These are phyloP conservation scores for Mortierella sp. DNA, from an alignment of 371 early-diverging fungal genomes.

Conservation along the genomic window DNA sequence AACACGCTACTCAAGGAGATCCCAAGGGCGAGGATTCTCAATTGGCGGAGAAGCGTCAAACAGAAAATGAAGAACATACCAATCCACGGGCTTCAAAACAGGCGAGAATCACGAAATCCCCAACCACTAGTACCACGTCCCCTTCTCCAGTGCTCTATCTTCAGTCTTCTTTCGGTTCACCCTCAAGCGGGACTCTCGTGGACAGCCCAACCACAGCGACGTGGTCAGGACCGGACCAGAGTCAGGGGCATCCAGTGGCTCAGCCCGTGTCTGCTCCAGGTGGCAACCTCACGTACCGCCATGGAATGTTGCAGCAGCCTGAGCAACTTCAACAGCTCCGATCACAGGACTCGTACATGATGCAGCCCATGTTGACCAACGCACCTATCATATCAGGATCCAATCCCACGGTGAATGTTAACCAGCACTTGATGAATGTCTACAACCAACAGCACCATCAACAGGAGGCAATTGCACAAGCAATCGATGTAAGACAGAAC, in stretches of 20 bases:
- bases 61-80: constrained; percentile 11
- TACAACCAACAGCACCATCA: constrained; percentile 41
- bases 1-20: neutral
- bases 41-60: constrained; percentile 18
- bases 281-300: constrained; percentile 8
- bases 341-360: constrained; percentile 9
- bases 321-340: constrained; percentile 18
- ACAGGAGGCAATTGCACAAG: constrained; percentile 28
- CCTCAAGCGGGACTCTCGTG: neutral
- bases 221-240: constrained; percentile 11
- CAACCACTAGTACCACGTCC: neutral
- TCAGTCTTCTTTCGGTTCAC: neutral
- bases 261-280: neutral
- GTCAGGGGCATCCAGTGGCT: neutral
- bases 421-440: constrained; percentile 27
- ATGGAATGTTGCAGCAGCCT: constrained; percentile 12
- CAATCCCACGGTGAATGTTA: neutral
- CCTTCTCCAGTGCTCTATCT: neutral
- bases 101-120: constrained; percentile 9
- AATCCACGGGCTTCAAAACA: constrained; percentile 22
- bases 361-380: constrained; percentile 19
- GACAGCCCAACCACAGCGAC: neutral
- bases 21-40: neutral
- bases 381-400: neutral
- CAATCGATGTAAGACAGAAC: constrained; percentile 30